These are phyloP conservation scores for Chaetomium strumarium DNA, from an alignment of 2,329 filamentous ascomycete genomes.

Conservation along the genomic window DNA sequence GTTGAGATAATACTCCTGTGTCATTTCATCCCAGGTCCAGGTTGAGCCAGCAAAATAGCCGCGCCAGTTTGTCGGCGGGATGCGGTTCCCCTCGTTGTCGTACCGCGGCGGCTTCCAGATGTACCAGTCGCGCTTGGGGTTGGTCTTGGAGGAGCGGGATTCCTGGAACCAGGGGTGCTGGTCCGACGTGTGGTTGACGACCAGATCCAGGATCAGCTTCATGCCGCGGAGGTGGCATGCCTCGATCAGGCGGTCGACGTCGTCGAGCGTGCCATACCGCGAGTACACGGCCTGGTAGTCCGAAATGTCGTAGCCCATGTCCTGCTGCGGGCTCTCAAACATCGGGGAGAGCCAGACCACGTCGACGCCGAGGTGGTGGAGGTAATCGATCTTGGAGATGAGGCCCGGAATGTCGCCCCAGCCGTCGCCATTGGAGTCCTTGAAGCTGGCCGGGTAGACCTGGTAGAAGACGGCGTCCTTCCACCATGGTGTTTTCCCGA, in stretches of 20 bases:
- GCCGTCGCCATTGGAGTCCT: slow-evolving; percentile 53
- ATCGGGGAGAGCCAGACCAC: slow-evolving; percentile 54
- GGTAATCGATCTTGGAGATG: slow-evolving; percentile 58
- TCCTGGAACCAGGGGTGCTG: slow-evolving; percentile 67
- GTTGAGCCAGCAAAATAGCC: slow-evolving; percentile 54
- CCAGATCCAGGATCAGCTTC: slow-evolving; percentile 67
- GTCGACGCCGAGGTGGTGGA: slow-evolving; percentile 55
- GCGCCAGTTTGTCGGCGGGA: slow-evolving; percentile 71
- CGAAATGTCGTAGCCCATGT: slow-evolving; percentile 61
- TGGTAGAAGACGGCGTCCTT: slow-evolving; percentile 31
- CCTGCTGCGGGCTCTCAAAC: slow-evolving; percentile 45
- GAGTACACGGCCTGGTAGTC: slow-evolving; percentile 53
- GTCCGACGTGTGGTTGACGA: slow-evolving; percentile 71
- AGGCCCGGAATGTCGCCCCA: slow-evolving; percentile 62
- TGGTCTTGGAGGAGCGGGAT: slow-evolving; percentile 54
- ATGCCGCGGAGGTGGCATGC: slow-evolving; percentile 57
- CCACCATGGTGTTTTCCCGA: slow-evolving; percentile 21
- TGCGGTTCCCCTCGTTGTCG: slow-evolving; percentile 49
- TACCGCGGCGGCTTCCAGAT: slow-evolving; percentile 34
- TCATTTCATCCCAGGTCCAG: slow-evolving; percentile 66
- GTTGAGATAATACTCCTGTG: slow-evolving; percentile 69
- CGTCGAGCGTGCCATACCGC: slow-evolving; percentile 56
- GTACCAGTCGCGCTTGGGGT: slow-evolving; percentile 56
- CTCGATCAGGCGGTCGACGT: slow-evolving; percentile 58
- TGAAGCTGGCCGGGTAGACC: slow-evolving; percentile 55